Conservation (phyloP, 148 eudicot species). For the Drosera capensis region DNA sequence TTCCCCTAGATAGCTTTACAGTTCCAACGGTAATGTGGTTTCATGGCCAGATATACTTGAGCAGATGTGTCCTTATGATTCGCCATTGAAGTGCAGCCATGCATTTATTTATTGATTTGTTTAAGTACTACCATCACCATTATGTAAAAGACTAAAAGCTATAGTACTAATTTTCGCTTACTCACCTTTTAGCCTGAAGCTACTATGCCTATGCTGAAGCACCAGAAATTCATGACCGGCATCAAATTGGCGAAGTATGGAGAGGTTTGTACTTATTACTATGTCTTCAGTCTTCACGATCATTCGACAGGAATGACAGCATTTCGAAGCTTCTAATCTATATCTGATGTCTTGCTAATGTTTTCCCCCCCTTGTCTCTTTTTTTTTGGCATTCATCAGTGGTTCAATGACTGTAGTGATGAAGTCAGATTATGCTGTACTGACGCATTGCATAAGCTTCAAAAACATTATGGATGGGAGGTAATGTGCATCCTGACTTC, state of each 20-base stretch:
- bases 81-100: no score
- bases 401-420: constrained; percentile 76
- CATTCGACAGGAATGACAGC: no score
- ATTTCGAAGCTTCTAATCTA: neutral
- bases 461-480: constrained; percentile 73
- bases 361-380: neutral
- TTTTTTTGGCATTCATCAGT: constrained; percentile 21
- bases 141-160: no score
- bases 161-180: constrained; percentile 4
- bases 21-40: constrained; percentile 14
- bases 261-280: constrained; percentile 35
- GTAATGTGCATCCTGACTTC: constrained; percentile 18
- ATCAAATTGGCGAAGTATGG: constrained; percentile 67
- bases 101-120: no score
- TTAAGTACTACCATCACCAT: no score
- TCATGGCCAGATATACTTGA: no score
- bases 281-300: neutral
- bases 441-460: constrained; percentile 38
- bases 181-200: constrained; percentile 38
- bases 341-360: neutral
- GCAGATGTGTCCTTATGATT: no score
- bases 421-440: constrained; percentile 65
- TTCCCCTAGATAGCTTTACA: constrained; percentile 19
- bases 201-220: constrained; percentile 48
- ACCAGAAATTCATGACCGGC: constrained; percentile 18